Evolutionary conservation across 2,329 filamentous ascomycete species (phyloP).

Genomic region (Chrysoporthe austroafricana): DNA sequence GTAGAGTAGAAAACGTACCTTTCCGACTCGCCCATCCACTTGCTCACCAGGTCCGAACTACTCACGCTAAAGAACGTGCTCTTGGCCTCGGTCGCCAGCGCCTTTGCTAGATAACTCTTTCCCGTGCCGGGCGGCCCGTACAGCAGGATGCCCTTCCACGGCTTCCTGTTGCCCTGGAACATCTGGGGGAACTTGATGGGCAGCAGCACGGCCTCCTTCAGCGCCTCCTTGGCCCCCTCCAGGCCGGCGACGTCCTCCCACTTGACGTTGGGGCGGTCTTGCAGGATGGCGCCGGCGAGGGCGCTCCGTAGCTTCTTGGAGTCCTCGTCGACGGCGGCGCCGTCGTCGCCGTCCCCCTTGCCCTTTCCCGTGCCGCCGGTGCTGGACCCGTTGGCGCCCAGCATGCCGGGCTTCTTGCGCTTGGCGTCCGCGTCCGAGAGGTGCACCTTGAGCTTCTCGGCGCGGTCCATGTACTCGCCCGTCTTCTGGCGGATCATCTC

Average conservation of each 20-base stretch:
- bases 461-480: constrained; percentile 96
- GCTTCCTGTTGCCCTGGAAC: constrained; percentile 93
- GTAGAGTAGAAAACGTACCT: constrained; percentile 56
- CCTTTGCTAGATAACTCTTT: constrained; percentile 97
- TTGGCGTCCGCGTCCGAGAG: constrained; percentile 74
- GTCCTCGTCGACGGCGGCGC: constrained; percentile 78
- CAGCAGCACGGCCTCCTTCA: constrained; percentile 96
- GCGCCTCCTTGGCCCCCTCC: constrained; percentile 90
- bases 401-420: constrained; percentile 70
- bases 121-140: constrained; percentile 97
- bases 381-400: constrained; percentile 73
- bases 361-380: constrained; percentile 65
- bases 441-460: constrained; percentile 96
- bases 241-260: constrained; percentile 98
- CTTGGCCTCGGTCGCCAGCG: constrained; percentile 96
- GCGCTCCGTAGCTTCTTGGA: constrained; percentile 94
- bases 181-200: constrained; percentile 98
- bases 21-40: constrained; percentile 99
- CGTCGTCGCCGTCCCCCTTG: constrained; percentile 53
- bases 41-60: constrained; percentile 95
- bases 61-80: constrained; percentile 99
- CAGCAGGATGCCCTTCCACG: constrained; percentile 96
- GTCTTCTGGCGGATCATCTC: constrained; percentile 97
- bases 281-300: constrained; percentile 86
- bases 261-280: constrained; percentile 93